Base-by-base conservation (phyloP, 2,329 filamentous ascomycete genomes). In the Zarea fungicola region DNA sequence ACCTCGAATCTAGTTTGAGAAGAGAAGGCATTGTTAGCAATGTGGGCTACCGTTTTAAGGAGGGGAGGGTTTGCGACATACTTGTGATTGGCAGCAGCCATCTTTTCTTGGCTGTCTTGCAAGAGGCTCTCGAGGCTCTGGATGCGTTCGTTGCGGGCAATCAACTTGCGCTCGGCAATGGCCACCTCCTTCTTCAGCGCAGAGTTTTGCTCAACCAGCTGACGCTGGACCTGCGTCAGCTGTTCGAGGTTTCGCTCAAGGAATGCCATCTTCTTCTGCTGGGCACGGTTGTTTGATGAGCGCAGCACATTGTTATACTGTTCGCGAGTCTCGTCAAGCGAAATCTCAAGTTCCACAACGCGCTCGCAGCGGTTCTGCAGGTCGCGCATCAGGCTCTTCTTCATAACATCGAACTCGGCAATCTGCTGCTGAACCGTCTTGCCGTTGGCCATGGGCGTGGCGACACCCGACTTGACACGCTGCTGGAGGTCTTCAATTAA, bases 181-280 rank as follows among this genome's bases (percentile, higher is more conserved):
- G 93, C 93, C 48, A 99, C 93, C 71, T 99, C 93, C 77, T 99
- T 97, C 83, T 99, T 99, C 62, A 99, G 77, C 54, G 85, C 87
- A 58, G 89, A 89, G 71, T 99, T 99, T 70, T 99, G 93, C 74
- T 99, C 93, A 26, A 99, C 93, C 11, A 99, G 83, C 71, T 99
- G 93, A 48, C 93, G 84, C 71, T 99, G 93, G 47, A 99, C 93
- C 63, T 96, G 89, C 4, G 93, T 99, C 48, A 99, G 78, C 70
- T 99, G 93, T 72, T 99, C 93, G 34, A 99, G 82, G 66, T 99
- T 99, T 64, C 93, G 86, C 75, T 99, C 93, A 43, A 99, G 74
- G 79, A 99, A 99, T 14, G 93, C 95, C 88, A 99, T 97, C 81
- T 99, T 99, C 86, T 99, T 99, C 72, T 99, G 93, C 74, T 99